These are phyloP conservation scores for Fonsecaea erecta DNA, from an alignment of 2,329 filamentous ascomycete genomes.

Conservation along the genomic window DNA sequence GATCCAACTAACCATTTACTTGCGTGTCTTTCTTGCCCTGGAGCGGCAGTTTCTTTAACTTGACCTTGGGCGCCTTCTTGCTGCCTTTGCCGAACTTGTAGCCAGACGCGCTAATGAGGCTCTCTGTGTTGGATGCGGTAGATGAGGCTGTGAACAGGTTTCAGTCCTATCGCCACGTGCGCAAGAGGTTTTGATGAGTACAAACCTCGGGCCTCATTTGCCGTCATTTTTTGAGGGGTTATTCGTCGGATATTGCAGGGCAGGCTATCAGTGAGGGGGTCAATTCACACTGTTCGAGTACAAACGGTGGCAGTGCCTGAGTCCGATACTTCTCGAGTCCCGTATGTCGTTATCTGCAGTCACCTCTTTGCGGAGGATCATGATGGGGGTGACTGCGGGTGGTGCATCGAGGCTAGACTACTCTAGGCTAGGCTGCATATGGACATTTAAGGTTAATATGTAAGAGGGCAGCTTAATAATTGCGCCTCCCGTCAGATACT, in stretches of 20 bases:
- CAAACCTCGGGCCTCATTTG: slow-evolving; percentile 15
- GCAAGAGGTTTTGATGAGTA: neutral
- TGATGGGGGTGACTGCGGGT: neutral
- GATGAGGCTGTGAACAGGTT: slow-evolving; percentile 10
- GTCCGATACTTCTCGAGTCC: neutral
- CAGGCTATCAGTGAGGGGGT: neutral
- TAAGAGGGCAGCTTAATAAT: too few species aligned
- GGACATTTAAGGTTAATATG: neutral
- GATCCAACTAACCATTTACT: slow-evolving; percentile 39
- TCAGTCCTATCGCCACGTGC: neutral
- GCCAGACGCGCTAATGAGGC: slow-evolving; percentile 51
- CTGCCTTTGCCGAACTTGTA: slow-evolving; percentile 53
- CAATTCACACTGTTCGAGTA: neutral
- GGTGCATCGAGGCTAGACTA: neutral
- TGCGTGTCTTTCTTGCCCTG: slow-evolving; percentile 45
- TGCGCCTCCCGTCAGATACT: neutral
- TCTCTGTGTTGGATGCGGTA: slow-evolving; percentile 26
- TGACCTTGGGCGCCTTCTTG: slow-evolving; percentile 51
- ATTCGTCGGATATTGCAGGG: neutral
- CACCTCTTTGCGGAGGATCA: slow-evolving; percentile 28
- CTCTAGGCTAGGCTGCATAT: neutral
- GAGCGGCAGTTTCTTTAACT: slow-evolving; percentile 48
- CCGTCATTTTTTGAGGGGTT: slow-evolving; percentile 8
- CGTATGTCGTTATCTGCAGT: slow-evolving; percentile 27
- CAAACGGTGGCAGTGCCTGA: neutral